Evolutionary conservation across 805 yeast species (phyloP).

Genomic region (Zygotorulaspora sp.): DNA sequence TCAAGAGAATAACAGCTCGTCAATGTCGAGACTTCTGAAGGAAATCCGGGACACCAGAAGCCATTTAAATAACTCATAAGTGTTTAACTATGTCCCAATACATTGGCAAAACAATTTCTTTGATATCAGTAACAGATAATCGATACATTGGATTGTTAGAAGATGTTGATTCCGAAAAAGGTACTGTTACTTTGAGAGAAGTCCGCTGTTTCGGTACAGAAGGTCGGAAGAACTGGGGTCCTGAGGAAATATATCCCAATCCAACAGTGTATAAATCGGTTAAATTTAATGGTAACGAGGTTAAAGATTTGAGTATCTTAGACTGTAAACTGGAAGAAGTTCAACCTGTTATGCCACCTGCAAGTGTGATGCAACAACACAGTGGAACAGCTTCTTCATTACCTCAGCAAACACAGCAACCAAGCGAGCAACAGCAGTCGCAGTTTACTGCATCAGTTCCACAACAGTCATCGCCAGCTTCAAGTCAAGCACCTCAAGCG

Average conservation of each 20-base stretch:
- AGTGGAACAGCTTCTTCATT: constrained; percentile 7
- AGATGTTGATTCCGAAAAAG: constrained; percentile 81
- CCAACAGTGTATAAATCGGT: constrained; percentile 66
- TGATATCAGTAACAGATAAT: constrained; percentile 31
- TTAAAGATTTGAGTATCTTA: constrained; percentile 79
- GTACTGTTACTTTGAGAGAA: constrained; percentile 76
- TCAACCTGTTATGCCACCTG: constrained; percentile 41
- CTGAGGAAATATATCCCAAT: constrained; percentile 67
- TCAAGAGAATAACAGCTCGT: too few species aligned
- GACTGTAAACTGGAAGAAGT: constrained; percentile 66
- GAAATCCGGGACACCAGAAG: too few species aligned
- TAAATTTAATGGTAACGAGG: constrained; percentile 87
- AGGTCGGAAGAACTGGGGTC: constrained; percentile 71
- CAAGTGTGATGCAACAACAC: constrained; percentile 14
- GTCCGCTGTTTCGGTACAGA: constrained; percentile 90
- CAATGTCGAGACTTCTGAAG: too few species aligned
- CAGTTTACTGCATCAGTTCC: constrained; percentile 7
- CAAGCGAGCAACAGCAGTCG: neutral
- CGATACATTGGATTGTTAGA: constrained; percentile 88
- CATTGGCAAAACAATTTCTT: constrained; percentile 67
- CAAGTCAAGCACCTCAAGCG: constrained; percentile 9
- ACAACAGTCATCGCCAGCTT: neutral
- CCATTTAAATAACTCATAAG: too few species aligned
- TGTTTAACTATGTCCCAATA: constrained; percentile 87
- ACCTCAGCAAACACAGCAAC: neutral